Base-by-base conservation (phyloP, 148 eudicot genomes). In the Silene conica region DNA sequence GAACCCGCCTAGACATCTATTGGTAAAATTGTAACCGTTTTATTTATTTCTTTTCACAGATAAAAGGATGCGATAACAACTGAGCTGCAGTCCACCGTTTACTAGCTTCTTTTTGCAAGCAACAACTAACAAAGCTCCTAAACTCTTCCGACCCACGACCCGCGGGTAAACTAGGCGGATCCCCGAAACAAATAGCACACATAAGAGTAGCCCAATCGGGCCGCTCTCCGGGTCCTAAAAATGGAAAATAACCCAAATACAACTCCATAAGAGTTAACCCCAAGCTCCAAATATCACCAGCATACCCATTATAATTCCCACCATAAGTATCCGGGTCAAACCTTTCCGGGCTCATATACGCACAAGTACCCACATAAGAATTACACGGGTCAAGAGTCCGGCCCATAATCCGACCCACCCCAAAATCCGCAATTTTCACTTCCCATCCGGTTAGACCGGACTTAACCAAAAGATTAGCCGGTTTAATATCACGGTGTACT, bases 171-270 rank as follows among this genome's bases (percentile, higher is more conserved):
- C 71, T 69, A 18, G 97, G 97, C 61, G 95, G 89, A 52, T 91
- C 98, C 1, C 97, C 98, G 58, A 93, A 93, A 59, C 98, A 93
- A 59, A 93, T 93, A 0, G 97, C 96, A 58, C 97, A 93, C 98
- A 93, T 91, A 9, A 93, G 75, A 3, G 97, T 88, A 7, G 98
- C 95, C 98, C 98, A 93, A 70, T 93, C 98, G 67, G 95, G 97
- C 18, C 90, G 81, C 71, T 93, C 86, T 15, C 97, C 98, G 26
- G 87, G 83, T 43, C 81, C 70, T 80, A 91, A 74, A 14, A 86
- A 81, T 18, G 98, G 98, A 26, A 89, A 91, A 67, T 91, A 91
- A 1, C 98, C 98, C 85, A 93, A 66, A 63, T 84, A 91, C 1
- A 93, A 79, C 71, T 93, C 98, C 87, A 93, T 58, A 56, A 93